Percentiles rank a stretch among this genome's conserved stretches.
Evolutionary conservation across 2,329 filamentous ascomycete genomes (phyloP).

Genomic region (Claviceps maximensis): DNA sequence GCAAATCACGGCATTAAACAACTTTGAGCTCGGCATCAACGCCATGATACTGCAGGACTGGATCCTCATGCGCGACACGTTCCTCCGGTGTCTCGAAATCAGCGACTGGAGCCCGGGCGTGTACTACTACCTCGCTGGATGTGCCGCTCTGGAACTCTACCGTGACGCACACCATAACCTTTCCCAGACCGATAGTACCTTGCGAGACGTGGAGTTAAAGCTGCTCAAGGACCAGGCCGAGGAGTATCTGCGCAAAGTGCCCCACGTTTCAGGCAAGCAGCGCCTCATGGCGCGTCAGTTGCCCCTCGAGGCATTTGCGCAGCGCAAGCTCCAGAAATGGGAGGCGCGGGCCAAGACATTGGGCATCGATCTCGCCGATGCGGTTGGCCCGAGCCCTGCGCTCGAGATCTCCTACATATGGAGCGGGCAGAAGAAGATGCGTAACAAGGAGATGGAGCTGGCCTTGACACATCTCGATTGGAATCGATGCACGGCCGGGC

Average conservation of each 20-base stretch:
- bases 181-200: constrained; percentile 22
- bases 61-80: constrained; percentile 57
- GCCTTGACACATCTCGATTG: constrained; percentile 53
- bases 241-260: constrained; percentile 57
- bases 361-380: constrained; percentile 60
- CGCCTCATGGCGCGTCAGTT: constrained; percentile 79
- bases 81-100: constrained; percentile 60
- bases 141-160: constrained; percentile 70
- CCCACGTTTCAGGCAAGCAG: constrained; percentile 68
- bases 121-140: constrained; percentile 80
- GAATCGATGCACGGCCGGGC: constrained; percentile 41
- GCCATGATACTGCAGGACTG: constrained; percentile 72
- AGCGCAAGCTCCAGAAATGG: constrained; percentile 80
- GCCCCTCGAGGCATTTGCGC: constrained; percentile 77
- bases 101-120: constrained; percentile 86
- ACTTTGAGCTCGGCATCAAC: constrained; percentile 72
- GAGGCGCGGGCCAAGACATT: constrained; percentile 59
- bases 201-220: constrained; percentile 30
- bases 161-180: constrained; percentile 39
- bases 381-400: constrained; percentile 64
- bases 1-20: constrained; percentile 73
- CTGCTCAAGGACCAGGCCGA: constrained; percentile 51
- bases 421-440: constrained; percentile 80
- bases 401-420: constrained; percentile 92
- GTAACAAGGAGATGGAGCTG: constrained; percentile 45